Conservation (phyloP, 2,329 filamentous ascomycete genomes). For the Incumbomyces lentus region DNA sequence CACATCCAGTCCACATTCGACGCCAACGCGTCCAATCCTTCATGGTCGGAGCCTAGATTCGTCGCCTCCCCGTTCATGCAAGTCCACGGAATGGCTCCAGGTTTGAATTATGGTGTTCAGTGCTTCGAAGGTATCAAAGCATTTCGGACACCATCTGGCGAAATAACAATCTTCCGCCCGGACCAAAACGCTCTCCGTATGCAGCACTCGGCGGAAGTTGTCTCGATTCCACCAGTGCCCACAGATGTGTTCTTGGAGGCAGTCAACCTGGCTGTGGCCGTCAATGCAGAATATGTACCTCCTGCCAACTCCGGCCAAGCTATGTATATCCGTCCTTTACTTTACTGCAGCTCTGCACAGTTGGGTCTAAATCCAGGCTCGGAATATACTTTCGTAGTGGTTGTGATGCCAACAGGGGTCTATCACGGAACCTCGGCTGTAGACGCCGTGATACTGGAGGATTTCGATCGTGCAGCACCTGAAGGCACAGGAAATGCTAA, state of each 20-base stretch:
- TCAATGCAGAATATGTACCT: conserved; percentile 85
- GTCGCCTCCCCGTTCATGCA: conserved; percentile 73
- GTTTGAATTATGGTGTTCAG: conserved; percentile 93
- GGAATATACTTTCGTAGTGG: conserved; percentile 85
- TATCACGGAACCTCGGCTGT: conserved; percentile 86
- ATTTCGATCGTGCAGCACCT: conserved; percentile 89
- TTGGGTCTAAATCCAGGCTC: conserved; percentile 78
- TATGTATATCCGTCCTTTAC: conserved; percentile 81
- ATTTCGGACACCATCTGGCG: conserved; percentile 64
- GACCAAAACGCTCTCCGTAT: conserved; percentile 74
- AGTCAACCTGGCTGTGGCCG: conserved; percentile 68
- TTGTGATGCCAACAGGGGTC: conserved; percentile 81
- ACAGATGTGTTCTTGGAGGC: conserved; percentile 64
- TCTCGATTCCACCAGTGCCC: conserved; percentile 74
- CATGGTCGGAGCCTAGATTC: conserved; percentile 52
- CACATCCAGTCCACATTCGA: conserved; percentile 86
- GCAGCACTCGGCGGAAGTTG: conserved; percentile 71
- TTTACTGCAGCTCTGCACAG: conserved; percentile 82
- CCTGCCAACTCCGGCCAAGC: conserved; percentile 80
- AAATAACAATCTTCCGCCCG: conserved; percentile 80
- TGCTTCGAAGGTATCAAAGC: conserved; percentile 98
- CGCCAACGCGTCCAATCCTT: conserved; percentile 44
- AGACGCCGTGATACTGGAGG: conserved; percentile 77
- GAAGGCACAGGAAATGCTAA: conserved; percentile 87
- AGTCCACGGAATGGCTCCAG: conserved; percentile 90